These are phyloP conservation scores for Fusarium pseudoanthophilum DNA, from an alignment of 2,329 filamentous ascomycete genomes.

Conservation along the genomic window DNA sequence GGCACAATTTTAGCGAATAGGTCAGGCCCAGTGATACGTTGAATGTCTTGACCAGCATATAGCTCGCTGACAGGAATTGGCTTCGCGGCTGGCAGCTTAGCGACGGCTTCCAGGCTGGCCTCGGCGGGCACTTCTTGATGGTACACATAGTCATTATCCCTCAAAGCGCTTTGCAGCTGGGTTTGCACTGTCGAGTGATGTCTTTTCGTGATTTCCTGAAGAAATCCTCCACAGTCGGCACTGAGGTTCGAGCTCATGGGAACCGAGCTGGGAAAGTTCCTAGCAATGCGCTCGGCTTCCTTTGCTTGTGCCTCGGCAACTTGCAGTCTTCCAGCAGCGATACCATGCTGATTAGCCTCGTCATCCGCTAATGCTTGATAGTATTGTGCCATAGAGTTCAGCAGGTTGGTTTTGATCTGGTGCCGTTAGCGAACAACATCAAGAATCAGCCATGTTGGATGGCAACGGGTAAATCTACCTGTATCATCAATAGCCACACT, in stretches of 20 bases:
- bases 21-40: constrained; percentile 95
- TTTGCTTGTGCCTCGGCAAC: constrained; percentile 81
- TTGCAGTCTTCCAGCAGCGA: constrained; percentile 84
- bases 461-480: constrained; percentile 60
- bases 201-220: constrained; percentile 86
- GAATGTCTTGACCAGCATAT: constrained; percentile 96
- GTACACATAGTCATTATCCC: constrained; percentile 99
- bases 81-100: constrained; percentile 94
- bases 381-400: constrained; percentile 89
- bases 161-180: constrained; percentile 78
- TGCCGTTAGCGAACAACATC: constrained; percentile 22
- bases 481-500: constrained; percentile 85
- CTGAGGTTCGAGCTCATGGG: constrained; percentile 85
- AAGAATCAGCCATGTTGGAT: not conserved
- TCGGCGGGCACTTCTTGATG: constrained; percentile 91
- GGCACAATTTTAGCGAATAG: constrained; percentile 97
- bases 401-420: constrained; percentile 82
- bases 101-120: constrained; percentile 80
- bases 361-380: constrained; percentile 93
- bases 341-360: constrained; percentile 86
- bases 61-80: constrained; percentile 96
- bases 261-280: constrained; percentile 81
- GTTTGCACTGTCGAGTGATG: constrained; percentile 85
- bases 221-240: constrained; percentile 77
- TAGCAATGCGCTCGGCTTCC: constrained; percentile 80